These are phyloP conservation scores for Areca catechu DNA, from an alignment of 176 grass and related monocot genomes.

Conservation along the genomic window DNA sequence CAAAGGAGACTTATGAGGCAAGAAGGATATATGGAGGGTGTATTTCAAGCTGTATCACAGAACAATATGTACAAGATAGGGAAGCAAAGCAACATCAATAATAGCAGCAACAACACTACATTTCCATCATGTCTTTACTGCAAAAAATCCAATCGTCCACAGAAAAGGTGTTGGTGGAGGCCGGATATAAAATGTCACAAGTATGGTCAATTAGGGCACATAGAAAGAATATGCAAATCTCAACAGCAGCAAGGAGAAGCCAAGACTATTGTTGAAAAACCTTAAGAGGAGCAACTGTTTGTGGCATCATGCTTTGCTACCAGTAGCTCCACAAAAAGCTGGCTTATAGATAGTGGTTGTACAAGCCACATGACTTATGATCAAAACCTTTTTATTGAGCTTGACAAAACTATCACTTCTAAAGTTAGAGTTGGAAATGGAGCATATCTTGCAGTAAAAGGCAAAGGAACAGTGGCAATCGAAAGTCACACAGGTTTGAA, in stretches of 20 bases:
- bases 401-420: accelerated
- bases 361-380: too few relatives aligned
- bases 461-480: too few relatives aligned
- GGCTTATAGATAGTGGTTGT: background rate
- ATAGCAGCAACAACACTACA: too few relatives aligned
- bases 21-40: background rate
- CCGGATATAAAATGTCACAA: background rate
- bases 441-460: too few relatives aligned
- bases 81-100: too few relatives aligned
- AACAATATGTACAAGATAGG: too few relatives aligned
- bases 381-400: too few relatives aligned
- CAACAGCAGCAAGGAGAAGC: background rate
- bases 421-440: too few relatives aligned
- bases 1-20: background rate
- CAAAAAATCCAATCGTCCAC: too few relatives aligned
- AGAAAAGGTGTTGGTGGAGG: background rate
- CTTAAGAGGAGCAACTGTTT: background rate
- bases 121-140: too few relatives aligned
- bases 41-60: too few relatives aligned
- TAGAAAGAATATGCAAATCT: background rate
- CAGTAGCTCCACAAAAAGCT: background rate
- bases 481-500: too few relatives aligned
- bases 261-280: background rate
- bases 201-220: background rate
- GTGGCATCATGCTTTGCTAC: background rate